A percentile compares a stretch with the other conserved stretches of the same genome.
These are phyloP conservation scores for Elsinoe arachidis DNA, from an alignment of 2,329 filamentous ascomycete species.

Conservation along the genomic window DNA sequence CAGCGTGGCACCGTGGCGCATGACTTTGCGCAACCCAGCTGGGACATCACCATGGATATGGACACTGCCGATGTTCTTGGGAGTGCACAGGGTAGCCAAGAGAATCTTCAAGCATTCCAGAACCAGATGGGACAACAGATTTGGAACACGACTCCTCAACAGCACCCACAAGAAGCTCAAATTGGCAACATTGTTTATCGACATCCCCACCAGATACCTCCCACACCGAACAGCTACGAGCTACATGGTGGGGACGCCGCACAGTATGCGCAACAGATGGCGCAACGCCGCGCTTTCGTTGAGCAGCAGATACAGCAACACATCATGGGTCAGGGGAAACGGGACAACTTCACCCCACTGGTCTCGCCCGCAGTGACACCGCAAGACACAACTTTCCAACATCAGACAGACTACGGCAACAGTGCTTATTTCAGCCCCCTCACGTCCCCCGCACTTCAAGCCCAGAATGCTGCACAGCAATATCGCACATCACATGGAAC, in stretches of 20 bases:
- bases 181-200: conserved; percentile 28
- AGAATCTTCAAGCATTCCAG: conserved; percentile 8
- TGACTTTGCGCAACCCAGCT: conserved; percentile 25
- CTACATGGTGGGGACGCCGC: conserved; percentile 51
- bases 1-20: conserved; percentile 21
- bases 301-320: conserved; percentile 51
- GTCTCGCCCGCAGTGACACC: conserved; percentile 80
- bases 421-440: conserved; percentile 74
- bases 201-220: conserved; percentile 50
- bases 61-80: conserved; percentile 7
- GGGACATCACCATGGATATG: conserved; percentile 17
- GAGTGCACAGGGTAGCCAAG: conserved; percentile 1
- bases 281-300: conserved; percentile 54
- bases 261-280: conserved; percentile 44
- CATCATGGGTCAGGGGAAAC: conserved; percentile 59
- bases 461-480: conserved; percentile 49
- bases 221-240: conserved; percentile 73
- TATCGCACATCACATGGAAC: conserved; percentile 30
- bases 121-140: conserved; percentile 4
- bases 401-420: conserved; percentile 51
- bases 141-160: conserved; percentile 14
- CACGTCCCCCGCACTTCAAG: conserved; percentile 70
- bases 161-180: conserved; percentile 25
- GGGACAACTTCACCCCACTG: conserved; percentile 65
- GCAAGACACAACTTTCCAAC: conserved; percentile 58